Evolutionary conservation across 257 asterid species (phyloP).

Genomic region (Solanum sparsipilum): DNA sequence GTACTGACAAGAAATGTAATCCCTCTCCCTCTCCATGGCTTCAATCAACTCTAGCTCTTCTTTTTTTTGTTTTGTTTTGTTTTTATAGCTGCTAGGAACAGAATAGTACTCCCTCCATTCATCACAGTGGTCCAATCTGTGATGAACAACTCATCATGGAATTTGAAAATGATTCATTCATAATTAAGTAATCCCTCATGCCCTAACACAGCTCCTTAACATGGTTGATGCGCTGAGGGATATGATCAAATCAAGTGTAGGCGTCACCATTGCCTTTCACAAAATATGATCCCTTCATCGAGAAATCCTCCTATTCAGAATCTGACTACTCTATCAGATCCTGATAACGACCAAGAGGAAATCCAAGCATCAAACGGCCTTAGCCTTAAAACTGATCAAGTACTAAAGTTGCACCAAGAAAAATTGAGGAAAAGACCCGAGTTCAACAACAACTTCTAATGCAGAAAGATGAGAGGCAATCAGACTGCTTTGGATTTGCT

Average conservation of each 20-base stretch:
- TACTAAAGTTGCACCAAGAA: slow-evolving; percentile 35
- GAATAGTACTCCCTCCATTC: not conserved
- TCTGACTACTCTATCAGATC: slow-evolving; percentile 40
- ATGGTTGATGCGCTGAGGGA: slow-evolving; percentile 63
- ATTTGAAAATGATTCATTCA: not conserved
- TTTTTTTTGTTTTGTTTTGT: too few relatives aligned
- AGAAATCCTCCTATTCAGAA: slow-evolving; percentile 20
- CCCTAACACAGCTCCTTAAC: too few relatives aligned
- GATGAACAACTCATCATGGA: not conserved
- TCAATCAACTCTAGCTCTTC: slow-evolving; percentile 49
- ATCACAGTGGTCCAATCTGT: not conserved
- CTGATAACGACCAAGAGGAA: slow-evolving; percentile 34
- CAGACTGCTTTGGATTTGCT: slow-evolving; percentile 68
- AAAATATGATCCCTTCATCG: slow-evolving; percentile 24
- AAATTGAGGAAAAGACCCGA: slow-evolving; percentile 41
- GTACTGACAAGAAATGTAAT: slow-evolving; percentile 29
- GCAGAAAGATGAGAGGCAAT: slow-evolving; percentile 81
- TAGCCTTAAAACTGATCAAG: slow-evolving; percentile 11
- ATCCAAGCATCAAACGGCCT: slow-evolving; percentile 3
- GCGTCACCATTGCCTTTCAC: slow-evolving; percentile 19
- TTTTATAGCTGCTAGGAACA: not conserved
- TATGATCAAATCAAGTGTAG: slow-evolving; percentile 51
- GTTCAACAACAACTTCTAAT: slow-evolving; percentile 33
- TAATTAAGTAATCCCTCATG: too few relatives aligned
- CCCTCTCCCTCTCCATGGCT: slow-evolving; percentile 67